Evolutionary conservation across 495 filamentous ascomycete genomes (phyloP), one percentile per base, ranked within the genome.

Genomic region (Terfezia claveryi): DNA sequence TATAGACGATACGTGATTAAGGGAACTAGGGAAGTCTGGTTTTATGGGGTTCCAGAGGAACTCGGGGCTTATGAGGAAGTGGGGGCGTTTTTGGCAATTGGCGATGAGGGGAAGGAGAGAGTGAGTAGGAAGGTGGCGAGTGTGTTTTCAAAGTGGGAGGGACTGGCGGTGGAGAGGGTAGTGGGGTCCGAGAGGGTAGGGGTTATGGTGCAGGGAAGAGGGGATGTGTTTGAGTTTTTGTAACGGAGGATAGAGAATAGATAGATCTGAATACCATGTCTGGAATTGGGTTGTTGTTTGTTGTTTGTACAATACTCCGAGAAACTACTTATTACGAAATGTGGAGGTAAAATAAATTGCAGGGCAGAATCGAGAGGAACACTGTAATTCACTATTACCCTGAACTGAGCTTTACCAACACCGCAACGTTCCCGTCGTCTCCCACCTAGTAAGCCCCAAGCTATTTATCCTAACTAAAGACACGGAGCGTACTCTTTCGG

Each of bases 11-110:
- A 87, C 62, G 74, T 74, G 56, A 69, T 98, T 20, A 74, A 78
- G 37, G 91, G 91, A 10, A 87, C 87, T 27, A 80, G 77, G 66
- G 74, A 77, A 52, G 75, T 95, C 8, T 70, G 94, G 44, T 79
- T 93, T 72, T 98, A 96, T 66, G 80, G 78, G 2, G 63, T 94
- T 11, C 89, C 91, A 0, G 88, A 96, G 61, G 93, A 95, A 62
- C 80, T 83, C 44, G 61, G 73, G 8, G 95, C 96, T 63, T 98
- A 91, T 65, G 68, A 74, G n/a, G 91, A 98, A 72, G 74, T 94
- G 50, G 80, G 84, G 10, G 85, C 77, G 11, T 85, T 77, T 37
- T 80, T 80, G 57, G 60, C 27, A 32, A 32, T 32, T 0, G 27
- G 27, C 27, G 27, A 69, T 83, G 52, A 70, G 70, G 54, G 71